Evolutionary conservation across 75 land plant species (phyloP).

Genomic region (Cryptomeria japonica): DNA sequence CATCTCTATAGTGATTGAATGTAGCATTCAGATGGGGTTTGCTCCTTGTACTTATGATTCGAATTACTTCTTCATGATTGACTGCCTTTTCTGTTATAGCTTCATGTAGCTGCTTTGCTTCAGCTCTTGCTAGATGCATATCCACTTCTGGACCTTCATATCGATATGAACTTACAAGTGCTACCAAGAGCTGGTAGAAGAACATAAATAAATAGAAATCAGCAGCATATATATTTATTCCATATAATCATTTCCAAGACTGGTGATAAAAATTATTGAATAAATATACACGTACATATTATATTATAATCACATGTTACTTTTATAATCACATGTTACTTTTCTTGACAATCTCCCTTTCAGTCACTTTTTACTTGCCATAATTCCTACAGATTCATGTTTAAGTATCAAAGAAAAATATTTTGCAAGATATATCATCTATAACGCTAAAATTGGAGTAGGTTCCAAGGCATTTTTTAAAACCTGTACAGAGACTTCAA

Average conservation of each 20-base stretch:
- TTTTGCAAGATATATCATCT: background rate
- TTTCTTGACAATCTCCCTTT: background rate
- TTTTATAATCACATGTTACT: background rate
- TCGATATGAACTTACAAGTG: slow-evolving; percentile 54
- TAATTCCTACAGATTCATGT: background rate
- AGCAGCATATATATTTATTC: background rate
- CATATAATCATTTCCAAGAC: background rate
- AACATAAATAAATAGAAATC: background rate
- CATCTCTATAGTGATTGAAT: slow-evolving; percentile 53
- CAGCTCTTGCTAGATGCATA: slow-evolving; percentile 43
- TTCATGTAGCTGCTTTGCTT: slow-evolving; percentile 41
- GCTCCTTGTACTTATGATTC: slow-evolving; percentile 70
- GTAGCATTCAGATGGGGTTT: slow-evolving; percentile 62
- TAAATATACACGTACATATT: background rate
- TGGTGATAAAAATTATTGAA: background rate
- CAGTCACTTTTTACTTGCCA: background rate
- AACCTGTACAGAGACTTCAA: background rate
- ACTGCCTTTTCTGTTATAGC: slow-evolving; percentile 41
- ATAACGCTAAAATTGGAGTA: background rate
- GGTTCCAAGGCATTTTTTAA: background rate
- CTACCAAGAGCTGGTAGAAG: slow-evolving; percentile 58
- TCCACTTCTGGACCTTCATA: slow-evolving; percentile 56
- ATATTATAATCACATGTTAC: background rate
- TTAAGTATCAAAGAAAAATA: background rate
- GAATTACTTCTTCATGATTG: slow-evolving; percentile 49